Percentiles rank a stretch among this genome's conserved stretches.
These are phyloP conservation scores for Aspergillus unguis DNA, from an alignment of 2,329 filamentous ascomycete species.

Conservation along the genomic window DNA sequence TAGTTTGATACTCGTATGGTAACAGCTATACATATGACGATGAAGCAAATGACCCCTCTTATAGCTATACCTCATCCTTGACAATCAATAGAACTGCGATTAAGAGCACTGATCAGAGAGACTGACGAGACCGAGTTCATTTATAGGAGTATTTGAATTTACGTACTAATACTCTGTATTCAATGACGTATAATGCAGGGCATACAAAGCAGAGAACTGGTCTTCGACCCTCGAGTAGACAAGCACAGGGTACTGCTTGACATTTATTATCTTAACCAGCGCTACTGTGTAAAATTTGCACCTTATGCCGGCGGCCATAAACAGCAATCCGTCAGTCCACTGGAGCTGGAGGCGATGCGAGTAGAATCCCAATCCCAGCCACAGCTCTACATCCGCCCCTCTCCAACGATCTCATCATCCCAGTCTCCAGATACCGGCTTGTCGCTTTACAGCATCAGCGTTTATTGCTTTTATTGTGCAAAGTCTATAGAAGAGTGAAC, in stretches of 20 bases:
- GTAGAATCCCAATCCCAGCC: constrained; percentile 16
- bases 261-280: constrained; percentile 11
- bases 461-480: constrained; percentile 9
- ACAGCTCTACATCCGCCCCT: constrained; percentile 19
- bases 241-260: not conserved
- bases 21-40: no score
- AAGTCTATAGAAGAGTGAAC: not conserved
- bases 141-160: no score
- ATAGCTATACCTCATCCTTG: no score
- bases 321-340: constrained; percentile 22
- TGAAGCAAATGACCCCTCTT: no score
- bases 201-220: no score
- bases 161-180: no score
- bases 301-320: constrained; percentile 24
- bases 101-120: no score
- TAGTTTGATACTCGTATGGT: no score
- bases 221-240: not conserved
- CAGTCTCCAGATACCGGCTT: constrained; percentile 7
- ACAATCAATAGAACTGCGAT: no score
- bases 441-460: not conserved
- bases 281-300: constrained; percentile 12
- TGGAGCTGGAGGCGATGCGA: constrained; percentile 3
- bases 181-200: constrained; percentile 5
- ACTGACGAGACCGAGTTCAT: no score
- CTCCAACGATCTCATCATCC: constrained; percentile 3